Conservation (phyloP, 805 yeast genomes). For the Kuraishia borneana region DNA sequence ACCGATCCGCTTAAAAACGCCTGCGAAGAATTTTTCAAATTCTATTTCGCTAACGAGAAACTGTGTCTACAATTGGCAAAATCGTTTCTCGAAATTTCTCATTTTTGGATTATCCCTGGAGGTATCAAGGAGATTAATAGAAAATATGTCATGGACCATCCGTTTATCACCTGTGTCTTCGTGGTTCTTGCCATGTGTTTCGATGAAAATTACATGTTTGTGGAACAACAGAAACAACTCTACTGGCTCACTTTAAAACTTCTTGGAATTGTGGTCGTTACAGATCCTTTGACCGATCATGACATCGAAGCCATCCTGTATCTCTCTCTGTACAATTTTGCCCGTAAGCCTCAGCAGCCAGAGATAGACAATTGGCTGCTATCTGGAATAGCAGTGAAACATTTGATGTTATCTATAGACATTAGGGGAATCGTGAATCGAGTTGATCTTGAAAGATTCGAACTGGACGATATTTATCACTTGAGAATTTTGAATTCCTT, state of each 20-base stretch:
- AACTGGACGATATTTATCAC: constrained; percentile 32
- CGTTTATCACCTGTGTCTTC: constrained; percentile 43
- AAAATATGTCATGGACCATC: constrained; percentile 35
- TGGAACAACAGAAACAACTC: constrained; percentile 32
- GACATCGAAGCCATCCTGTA: constrained; percentile 51
- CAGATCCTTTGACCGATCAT: constrained; percentile 44
- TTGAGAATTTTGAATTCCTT: constrained; percentile 41
- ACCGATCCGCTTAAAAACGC: constrained; percentile 21
- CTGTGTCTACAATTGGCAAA: constrained; percentile 33
- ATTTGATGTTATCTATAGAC: constrained; percentile 33
- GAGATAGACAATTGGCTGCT: constrained; percentile 40
- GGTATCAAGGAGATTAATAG: constrained; percentile 38
- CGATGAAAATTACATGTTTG: constrained; percentile 39
- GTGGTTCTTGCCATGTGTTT: constrained; percentile 44
- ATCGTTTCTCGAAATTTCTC: constrained; percentile 40
- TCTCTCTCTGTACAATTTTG: constrained; percentile 40
- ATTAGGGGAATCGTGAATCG: constrained; percentile 28
- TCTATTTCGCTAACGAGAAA: constrained; percentile 29
- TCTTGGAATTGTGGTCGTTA: constrained; percentile 35
- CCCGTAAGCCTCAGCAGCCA: constrained; percentile 42
- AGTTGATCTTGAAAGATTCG: constrained; percentile 13
- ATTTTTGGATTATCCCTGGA: constrained; percentile 53
- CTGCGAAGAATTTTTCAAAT: constrained; percentile 32
- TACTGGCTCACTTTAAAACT: constrained; percentile 37
- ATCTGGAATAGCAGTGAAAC: constrained; percentile 40